phyloP scores from a whole-genome alignment of 2,329 filamentous ascomycete genomes.

The Ceratocystiopsis minuta region DNA sequence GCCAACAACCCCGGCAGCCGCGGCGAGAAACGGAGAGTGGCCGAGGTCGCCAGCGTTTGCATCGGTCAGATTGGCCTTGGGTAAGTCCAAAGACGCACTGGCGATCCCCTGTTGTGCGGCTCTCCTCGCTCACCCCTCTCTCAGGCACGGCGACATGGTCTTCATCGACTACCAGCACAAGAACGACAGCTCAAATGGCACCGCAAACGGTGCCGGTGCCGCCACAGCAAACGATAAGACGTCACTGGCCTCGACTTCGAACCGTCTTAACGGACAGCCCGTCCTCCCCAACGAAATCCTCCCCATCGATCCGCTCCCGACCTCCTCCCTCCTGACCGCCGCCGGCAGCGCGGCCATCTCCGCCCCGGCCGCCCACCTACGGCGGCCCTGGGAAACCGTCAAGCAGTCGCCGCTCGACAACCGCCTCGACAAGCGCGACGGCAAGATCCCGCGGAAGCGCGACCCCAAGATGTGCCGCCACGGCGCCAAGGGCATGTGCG shows the following conservation, averaged over 20 bases:
- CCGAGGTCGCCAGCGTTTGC: slow-evolving; percentile 36
- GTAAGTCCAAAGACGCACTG: slow-evolving; percentile 18
- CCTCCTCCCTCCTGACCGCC: not conserved
- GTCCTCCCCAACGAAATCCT: slow-evolving; percentile 51
- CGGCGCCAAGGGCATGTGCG: slow-evolving; percentile 95
- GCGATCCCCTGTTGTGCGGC: not conserved
- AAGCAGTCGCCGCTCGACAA: slow-evolving; percentile 80
- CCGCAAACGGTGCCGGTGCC: slow-evolving; percentile 23
- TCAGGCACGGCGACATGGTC: slow-evolving; percentile 75
- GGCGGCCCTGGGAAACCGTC: slow-evolving; percentile 81
- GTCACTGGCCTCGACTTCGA: slow-evolving; percentile 28
- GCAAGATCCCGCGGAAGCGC: slow-evolving; percentile 63
- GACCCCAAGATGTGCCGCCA: slow-evolving; percentile 86
- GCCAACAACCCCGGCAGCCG: slow-evolving; percentile 39
- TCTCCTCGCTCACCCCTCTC: not conserved
- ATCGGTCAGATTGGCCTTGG: slow-evolving; percentile 42
- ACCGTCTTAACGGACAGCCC: slow-evolving; percentile 61
- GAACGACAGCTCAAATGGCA: slow-evolving; percentile 23
- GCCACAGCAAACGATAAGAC: no score
- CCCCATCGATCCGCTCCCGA: slow-evolving; percentile 39
- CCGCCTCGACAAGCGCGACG: slow-evolving; percentile 66
- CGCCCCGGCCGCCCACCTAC: slow-evolving; percentile 46
- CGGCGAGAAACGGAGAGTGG: slow-evolving; percentile 39
- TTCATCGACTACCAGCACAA: slow-evolving; percentile 65
- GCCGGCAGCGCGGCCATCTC: slow-evolving; percentile 13